Percentiles rank a stretch among this genome's conserved stretches.
These are phyloP conservation scores for Wilcoxina mikolae DNA, from an alignment of 495 filamentous ascomycete genomes.

Conservation along the genomic window DNA sequence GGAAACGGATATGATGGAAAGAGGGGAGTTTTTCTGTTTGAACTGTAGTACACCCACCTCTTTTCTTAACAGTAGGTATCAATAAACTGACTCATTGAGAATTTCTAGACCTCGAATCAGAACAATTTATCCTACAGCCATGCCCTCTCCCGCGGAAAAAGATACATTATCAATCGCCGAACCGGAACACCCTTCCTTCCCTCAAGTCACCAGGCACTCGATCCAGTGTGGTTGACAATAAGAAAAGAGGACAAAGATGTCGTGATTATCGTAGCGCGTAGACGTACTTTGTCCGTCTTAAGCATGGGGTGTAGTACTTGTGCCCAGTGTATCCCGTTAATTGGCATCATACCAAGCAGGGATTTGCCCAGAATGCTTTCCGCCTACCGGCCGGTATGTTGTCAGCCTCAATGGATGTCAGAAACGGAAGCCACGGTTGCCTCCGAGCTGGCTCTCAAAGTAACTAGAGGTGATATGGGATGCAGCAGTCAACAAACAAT, in stretches of 20 bases:
- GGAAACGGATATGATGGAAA: too few relatives aligned
- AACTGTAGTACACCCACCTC: background rate
- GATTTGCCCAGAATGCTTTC: background rate
- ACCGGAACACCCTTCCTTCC: background rate
- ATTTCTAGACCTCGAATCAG: background rate
- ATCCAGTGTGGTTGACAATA: background rate
- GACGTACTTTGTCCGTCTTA: background rate
- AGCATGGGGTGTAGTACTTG: background rate
- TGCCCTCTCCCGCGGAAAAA: conserved; percentile 2
- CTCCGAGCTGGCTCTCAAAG: background rate
- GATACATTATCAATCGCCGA: background rate
- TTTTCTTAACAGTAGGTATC: background rate
- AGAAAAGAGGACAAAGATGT: background rate
- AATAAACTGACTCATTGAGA: background rate
- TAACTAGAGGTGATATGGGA: background rate
- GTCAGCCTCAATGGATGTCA: background rate
- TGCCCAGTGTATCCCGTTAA: background rate
- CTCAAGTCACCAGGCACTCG: background rate
- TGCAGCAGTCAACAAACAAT: background rate
- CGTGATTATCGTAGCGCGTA: conserved; percentile 1
- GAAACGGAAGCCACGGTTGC: background rate
- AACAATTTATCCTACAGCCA: background rate
- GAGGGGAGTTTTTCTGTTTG: background rate
- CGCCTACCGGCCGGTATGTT: background rate
- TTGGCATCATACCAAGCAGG: background rate